Evolutionary conservation across 1,284 basidiomycete genomes (phyloP).

Genomic region (Boletus putidus): DNA sequence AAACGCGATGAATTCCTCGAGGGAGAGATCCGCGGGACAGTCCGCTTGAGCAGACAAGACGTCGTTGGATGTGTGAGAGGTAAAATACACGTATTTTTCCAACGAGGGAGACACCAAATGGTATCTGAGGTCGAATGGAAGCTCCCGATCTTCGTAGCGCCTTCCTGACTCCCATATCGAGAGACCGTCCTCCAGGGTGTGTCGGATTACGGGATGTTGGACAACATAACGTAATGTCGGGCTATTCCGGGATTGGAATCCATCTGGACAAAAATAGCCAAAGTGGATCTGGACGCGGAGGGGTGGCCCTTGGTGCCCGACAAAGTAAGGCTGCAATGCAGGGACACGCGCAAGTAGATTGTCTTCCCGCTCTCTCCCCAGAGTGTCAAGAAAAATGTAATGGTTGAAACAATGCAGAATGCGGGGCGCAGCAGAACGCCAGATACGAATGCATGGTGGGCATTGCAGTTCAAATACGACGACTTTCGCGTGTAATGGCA

Average conservation of each 20-base stretch:
- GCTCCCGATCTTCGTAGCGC: too few relatives aligned
- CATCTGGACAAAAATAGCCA: not conserved
- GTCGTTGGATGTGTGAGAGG: constrained; percentile 42
- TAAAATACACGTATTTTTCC: constrained; percentile 9
- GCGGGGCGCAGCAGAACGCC: constrained; percentile 1
- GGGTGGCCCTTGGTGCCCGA: not conserved
- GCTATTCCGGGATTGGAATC: not conserved
- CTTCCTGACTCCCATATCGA: too few relatives aligned
- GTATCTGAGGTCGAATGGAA: too few relatives aligned
- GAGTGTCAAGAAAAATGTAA: not conserved
- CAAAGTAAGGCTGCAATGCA: constrained; percentile 3
- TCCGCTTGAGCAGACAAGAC: constrained; percentile 42
- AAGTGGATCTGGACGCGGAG: not conserved
- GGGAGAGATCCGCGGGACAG: constrained; percentile 38
- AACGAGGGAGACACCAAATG: too few relatives aligned
- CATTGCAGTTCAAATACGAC: constrained; percentile 1
- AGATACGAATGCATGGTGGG: not conserved
- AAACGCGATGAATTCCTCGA: constrained; percentile 47
- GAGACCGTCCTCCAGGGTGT: not conserved
- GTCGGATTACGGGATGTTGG: too few relatives aligned
- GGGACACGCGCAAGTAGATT: not conserved
- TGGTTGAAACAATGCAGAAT: not conserved
- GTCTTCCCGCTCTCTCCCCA: too few relatives aligned
- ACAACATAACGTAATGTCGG: not conserved
- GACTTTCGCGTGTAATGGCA: not conserved